These are phyloP conservation scores for Cryptococcus sp. DNA, from an alignment of 1,284 basidiomycete species.

Conservation along the genomic window DNA sequence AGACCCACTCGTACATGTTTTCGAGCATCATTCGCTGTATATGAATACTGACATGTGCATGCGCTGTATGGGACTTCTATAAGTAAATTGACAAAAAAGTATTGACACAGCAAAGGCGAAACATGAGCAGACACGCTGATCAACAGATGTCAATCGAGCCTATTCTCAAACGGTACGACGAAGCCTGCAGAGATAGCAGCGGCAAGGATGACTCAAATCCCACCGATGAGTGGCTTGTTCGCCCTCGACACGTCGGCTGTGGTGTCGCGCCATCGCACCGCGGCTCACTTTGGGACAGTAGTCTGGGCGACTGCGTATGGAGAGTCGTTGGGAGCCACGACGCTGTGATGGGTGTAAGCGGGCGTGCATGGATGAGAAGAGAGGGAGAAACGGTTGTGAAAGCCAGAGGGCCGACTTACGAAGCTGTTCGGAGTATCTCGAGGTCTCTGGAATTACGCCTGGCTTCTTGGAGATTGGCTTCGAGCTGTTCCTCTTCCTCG, in stretches of 20 bases:
- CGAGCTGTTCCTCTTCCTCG: constrained; percentile 31
- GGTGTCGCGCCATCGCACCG: no score
- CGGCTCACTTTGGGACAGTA: constrained; percentile 5
- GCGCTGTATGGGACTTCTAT: not conserved
- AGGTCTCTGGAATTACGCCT: constrained; percentile 28
- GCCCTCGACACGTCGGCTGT: no score
- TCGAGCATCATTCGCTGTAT: not conserved
- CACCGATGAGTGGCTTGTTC: no score
- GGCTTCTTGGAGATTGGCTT: constrained; percentile 21
- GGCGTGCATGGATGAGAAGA: not conserved
- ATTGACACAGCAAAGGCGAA: not conserved
- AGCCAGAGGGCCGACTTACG: constrained; percentile 24
- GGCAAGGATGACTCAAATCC: no score
- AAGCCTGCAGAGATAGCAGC: constrained; percentile 15
- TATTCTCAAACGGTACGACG: not conserved
- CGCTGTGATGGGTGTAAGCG: not conserved
- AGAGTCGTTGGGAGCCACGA: constrained; percentile 16
- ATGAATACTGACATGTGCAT: not conserved
- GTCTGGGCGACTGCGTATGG: constrained; percentile 25
- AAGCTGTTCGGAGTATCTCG: constrained; percentile 27
- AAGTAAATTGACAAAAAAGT: not conserved
- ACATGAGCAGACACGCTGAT: not conserved
- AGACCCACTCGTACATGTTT: not conserved
- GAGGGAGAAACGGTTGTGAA: not conserved
- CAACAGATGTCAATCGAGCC: not conserved